A percentile compares a stretch with the other conserved stretches of the same genome.
Conservation (phyloP, 306 rosid species). For the Aeschynomene evenia region DNA sequence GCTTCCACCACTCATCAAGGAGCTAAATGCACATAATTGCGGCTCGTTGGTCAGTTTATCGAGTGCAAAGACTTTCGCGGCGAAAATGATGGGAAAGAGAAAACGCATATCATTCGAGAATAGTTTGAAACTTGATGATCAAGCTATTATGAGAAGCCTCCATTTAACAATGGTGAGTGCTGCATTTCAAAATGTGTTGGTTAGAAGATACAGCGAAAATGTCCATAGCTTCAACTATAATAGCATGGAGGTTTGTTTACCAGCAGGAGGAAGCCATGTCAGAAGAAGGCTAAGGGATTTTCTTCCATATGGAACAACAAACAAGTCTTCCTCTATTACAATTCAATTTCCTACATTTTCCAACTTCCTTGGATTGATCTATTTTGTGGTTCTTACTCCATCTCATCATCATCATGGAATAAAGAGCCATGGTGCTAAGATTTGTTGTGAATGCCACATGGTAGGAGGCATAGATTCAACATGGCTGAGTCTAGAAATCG, state of each 20-base stretch:
- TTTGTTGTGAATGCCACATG: constrained; percentile 1
- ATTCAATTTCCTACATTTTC: background rate
- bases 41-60: constrained; percentile 4
- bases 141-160: too few relatives aligned
- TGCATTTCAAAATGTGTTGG: background rate
- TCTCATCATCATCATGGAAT: background rate
- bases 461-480: background rate
- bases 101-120: constrained; percentile 10
- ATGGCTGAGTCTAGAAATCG: background rate
- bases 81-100: background rate
- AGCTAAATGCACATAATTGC: constrained; percentile 31
- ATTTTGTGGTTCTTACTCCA: constrained; percentile 28
- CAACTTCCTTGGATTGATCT: constrained; percentile 22
- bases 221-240: background rate
- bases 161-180: background rate
- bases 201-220: background rate
- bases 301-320: background rate
- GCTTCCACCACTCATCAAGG: constrained; percentile 21
- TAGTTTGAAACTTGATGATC: background rate
- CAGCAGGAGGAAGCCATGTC: too few relatives aligned
- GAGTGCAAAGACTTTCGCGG: background rate
- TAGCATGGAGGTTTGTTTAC: background rate
- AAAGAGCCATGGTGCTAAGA: background rate
- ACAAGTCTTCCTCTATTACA: background rate
- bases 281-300: background rate